Evolutionary conservation across 306 rosid species (phyloP).

Genomic region (Elaeagnus macrophylla): DNA sequence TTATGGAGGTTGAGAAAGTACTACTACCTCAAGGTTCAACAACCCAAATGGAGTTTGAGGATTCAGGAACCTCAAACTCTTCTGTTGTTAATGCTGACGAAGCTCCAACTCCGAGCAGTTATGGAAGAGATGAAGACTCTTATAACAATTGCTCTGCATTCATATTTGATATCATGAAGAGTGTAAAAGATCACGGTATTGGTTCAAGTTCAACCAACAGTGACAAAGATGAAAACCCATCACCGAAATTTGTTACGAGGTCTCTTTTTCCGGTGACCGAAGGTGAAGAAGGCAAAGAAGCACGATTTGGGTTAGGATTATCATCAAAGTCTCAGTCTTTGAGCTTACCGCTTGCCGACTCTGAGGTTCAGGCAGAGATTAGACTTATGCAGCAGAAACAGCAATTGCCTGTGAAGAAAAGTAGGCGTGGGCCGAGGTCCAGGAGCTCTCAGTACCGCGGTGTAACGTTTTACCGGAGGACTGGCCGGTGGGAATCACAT

Average conservation of each 20-base stretch:
- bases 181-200: background rate
- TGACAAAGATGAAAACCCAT: background rate
- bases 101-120: constrained; percentile 11
- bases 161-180: constrained; percentile 37
- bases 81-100: constrained; percentile 39
- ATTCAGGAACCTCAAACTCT: constrained; percentile 33
- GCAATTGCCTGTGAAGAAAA: constrained; percentile 27
- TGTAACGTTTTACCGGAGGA: constrained; percentile 51
- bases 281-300: constrained; percentile 18
- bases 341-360: constrained; percentile 33
- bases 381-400: constrained; percentile 34
- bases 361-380: constrained; percentile 19
- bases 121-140: constrained; percentile 21
- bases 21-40: background rate
- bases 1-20: constrained; percentile 16
- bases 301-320: constrained; percentile 6
- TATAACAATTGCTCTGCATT: constrained; percentile 23
- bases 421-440: constrained; percentile 50
- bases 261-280: constrained; percentile 28
- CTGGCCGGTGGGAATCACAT: constrained; percentile 69
- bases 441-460: constrained; percentile 60
- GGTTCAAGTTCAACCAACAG: background rate
- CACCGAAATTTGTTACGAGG: constrained; percentile 18
- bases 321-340: constrained; percentile 33
- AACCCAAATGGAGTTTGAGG: constrained; percentile 25